Percentiles rank a stretch among this genome's conserved stretches.
Evolutionary conservation across 345 rosid genomes (phyloP).

Genomic region (Gossypium arboreum): DNA sequence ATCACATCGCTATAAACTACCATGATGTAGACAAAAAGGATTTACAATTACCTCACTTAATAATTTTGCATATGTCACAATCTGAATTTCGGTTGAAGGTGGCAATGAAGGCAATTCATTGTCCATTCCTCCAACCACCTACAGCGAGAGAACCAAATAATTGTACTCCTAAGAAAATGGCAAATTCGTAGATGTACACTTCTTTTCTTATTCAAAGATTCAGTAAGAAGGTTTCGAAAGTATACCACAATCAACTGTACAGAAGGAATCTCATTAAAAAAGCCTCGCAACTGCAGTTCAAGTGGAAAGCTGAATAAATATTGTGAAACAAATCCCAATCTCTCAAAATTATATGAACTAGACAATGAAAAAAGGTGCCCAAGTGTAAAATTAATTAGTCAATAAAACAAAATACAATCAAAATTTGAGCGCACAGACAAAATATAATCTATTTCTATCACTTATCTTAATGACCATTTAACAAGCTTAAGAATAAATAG

Average conservation of each 20-base stretch:
- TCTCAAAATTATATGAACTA: neutral
- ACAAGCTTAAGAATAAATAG: neutral
- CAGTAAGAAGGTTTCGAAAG: conserved; percentile 8
- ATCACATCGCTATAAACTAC: neutral
- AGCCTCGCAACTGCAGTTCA: conserved; percentile 71
- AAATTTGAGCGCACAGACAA: neutral
- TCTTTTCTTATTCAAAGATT: conserved; percentile 5
- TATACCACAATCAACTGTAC: conserved; percentile 85
- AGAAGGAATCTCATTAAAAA: conserved; percentile 79
- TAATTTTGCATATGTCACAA: conserved; percentile 69
- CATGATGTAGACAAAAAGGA: conserved; percentile 5
- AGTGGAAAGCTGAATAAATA: conserved; percentile 10
- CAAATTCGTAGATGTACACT: neutral
- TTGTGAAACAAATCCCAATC: conserved; percentile 11
- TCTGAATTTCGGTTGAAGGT: conserved; percentile 59
- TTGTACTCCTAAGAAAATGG: conserved; percentile 6
- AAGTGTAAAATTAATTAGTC: neutral
- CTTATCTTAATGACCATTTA: neutral
- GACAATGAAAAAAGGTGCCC: neutral
- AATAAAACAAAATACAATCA: neutral
- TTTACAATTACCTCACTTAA: conserved; percentile 61
- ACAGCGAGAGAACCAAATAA: conserved; percentile 23
- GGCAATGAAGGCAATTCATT: conserved; percentile 81
- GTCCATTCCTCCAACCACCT: conserved; percentile 94
- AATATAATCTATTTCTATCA: neutral